Base-by-base conservation (phyloP, 345 rosid genomes). In the Eucalyptus dawsonii region DNA sequence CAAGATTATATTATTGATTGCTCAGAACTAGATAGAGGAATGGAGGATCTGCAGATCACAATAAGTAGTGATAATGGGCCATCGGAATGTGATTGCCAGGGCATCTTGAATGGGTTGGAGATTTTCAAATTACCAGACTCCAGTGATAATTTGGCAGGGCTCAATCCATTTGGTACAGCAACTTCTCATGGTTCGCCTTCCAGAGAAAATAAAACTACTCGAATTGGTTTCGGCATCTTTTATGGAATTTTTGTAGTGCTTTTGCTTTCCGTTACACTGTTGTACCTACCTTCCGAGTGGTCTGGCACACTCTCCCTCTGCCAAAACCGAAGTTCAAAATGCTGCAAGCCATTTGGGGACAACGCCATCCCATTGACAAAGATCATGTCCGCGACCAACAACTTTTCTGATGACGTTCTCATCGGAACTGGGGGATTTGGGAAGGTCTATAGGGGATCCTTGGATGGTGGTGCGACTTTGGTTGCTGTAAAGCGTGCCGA, bases 401-500 rank as follows among this genome's bases (percentile, higher is more conserved):
- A 88, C 25, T 93, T 93, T 45, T 90, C 91, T 7, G 90, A 91
- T 21, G 81, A 83, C 9, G 15, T 2, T 72, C 50, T 92, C 25
- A 88, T 93, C 7, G 94, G 95, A 3, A 86, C 89, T 0, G 94
- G 93, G 10, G 95, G 95, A 45, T 92, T 93, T 86, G 94, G 94
- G 29, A 88, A 91, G 22, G 94, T 93, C 42, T 93, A 90, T 6
- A 92, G 91, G 88, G 94, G 94, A 9, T 56, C 34, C 34, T 80
- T 92, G 14, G 91, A 91, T 21, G 88, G 88, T 6, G 93, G 89
- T 5, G 69, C 83, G 1, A 60, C 69, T 60, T 60, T 60, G 8
- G 93, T 92, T 37, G 95, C 95, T 9, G 90, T 93, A 86, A 94
- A 94, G 88, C 90, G 95, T 10, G 87, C 92, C 14, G 58, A 90